These are phyloP conservation scores for Tolypocladium album DNA, from an alignment of 2,329 filamentous ascomycete species.

Conservation along the genomic window DNA sequence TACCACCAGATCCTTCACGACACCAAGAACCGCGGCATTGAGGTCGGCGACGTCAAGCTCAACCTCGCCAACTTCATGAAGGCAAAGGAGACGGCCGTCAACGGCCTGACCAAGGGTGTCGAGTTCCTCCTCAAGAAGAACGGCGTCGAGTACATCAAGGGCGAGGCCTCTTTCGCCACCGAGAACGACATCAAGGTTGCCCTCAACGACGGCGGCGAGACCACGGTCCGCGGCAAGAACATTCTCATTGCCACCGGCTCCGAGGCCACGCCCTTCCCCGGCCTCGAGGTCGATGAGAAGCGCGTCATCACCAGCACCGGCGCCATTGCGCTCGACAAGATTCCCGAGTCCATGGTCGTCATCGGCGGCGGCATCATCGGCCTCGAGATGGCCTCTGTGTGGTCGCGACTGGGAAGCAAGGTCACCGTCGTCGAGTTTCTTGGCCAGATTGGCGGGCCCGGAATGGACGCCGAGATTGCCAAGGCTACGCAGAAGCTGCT, in stretches of 20 bases:
- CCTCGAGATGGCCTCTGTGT: constrained; percentile 96
- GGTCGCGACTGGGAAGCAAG: constrained; percentile 86
- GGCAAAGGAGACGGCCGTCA: constrained; percentile 88
- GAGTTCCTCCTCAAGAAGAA: constrained; percentile 99
- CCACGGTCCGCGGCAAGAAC: constrained; percentile 82
- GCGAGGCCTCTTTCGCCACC: constrained; percentile 74
- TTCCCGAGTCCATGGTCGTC: constrained; percentile 93
- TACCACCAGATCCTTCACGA: constrained; percentile 97
- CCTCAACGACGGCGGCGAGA: constrained; percentile 84
- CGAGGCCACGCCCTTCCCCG: constrained; percentile 93
- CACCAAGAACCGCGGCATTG: constrained; percentile 93
- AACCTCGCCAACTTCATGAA: constrained; percentile 97
- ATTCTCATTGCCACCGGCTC: constrained; percentile 95
- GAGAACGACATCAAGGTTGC: constrained; percentile 88
- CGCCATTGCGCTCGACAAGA: constrained; percentile 77
- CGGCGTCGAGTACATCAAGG: constrained; percentile 95
- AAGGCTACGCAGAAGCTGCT: constrained; percentile 90
- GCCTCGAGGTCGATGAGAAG: constrained; percentile 93
- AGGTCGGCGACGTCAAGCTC: constrained; percentile 93
- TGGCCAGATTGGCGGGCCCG: constrained; percentile 89
- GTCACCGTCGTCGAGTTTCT: constrained; percentile 98
- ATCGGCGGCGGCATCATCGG: constrained; percentile 98
- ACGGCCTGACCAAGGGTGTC: constrained; percentile 86
- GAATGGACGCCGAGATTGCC: constrained; percentile 91
- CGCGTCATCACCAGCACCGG: constrained; percentile 94